These are phyloP conservation scores for Cladophialophora psammophila DNA, from an alignment of 2,329 filamentous ascomycete species.

Conservation along the genomic window DNA sequence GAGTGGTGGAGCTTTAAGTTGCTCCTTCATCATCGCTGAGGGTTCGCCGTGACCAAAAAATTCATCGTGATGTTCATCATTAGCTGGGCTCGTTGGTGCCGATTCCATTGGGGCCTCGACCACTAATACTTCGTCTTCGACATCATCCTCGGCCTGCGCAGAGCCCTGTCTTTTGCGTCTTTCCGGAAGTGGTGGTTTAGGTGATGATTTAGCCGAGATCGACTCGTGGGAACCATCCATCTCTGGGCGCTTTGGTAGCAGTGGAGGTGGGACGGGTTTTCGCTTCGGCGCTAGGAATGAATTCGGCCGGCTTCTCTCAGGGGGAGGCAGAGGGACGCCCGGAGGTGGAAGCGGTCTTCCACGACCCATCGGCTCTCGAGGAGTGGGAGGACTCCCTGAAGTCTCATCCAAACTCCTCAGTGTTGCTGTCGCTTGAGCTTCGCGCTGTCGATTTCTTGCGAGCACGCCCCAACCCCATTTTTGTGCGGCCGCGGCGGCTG, in stretches of 20 bases:
- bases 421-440: conserved; percentile 47
- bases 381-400: conserved; percentile 52
- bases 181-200: conserved; percentile 54
- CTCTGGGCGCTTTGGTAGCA: conserved; percentile 43
- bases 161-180: conserved; percentile 51
- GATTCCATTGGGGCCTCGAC: conserved; percentile 71
- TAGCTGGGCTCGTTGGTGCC: conserved; percentile 61
- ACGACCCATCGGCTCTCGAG: conserved; percentile 77
- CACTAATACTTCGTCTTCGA: conserved; percentile 64
- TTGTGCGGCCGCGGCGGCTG: conserved; percentile 64
- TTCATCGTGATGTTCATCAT: conserved; percentile 41
- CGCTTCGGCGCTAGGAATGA: conserved; percentile 68
- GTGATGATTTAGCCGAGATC: conserved; percentile 40
- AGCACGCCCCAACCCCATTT: conserved; percentile 66
- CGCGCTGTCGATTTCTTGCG: conserved; percentile 44
- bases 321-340: conserved; percentile 77
- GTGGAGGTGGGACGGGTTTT: conserved; percentile 65
- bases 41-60: conserved; percentile 41
- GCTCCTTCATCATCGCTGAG: neutral
- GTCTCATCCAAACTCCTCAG: conserved; percentile 48
- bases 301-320: conserved; percentile 66
- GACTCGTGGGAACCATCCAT: conserved; percentile 26
- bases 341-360: conserved; percentile 83
- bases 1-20: neutral
- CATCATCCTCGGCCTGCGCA: conserved; percentile 44